These are phyloP conservation scores for Phytopythium chamaehyphon DNA, from an alignment of 352 stramenopile genomes.

Conservation along the genomic window DNA sequence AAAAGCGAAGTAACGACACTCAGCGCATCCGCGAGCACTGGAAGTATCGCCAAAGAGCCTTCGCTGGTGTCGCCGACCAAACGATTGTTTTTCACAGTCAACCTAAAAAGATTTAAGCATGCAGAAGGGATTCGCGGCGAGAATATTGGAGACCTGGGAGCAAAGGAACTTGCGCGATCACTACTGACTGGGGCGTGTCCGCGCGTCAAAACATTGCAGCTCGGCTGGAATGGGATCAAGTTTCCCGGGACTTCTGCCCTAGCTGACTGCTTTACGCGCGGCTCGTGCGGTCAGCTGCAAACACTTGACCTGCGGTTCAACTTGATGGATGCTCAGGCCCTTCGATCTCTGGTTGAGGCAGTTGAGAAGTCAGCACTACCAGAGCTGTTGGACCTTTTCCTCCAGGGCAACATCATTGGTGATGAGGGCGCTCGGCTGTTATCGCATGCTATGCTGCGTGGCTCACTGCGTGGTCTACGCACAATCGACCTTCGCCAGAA, in stretches of 20 bases:
- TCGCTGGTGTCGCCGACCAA: slow-evolving; percentile 16
- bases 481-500: slow-evolving; percentile 64
- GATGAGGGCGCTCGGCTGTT: slow-evolving; percentile 55
- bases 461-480: slow-evolving; percentile 34
- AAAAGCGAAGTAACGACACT: not conserved
- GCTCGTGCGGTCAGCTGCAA: slow-evolving; percentile 46
- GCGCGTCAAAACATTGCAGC: slow-evolving; percentile 41
- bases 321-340: slow-evolving; percentile 38
- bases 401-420: slow-evolving; percentile 56
- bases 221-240: slow-evolving; percentile 72
- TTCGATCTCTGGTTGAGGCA: slow-evolving; percentile 31
- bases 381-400: slow-evolving; percentile 42
- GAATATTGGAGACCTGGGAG: slow-evolving; percentile 46
- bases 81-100: slow-evolving; percentile 61
- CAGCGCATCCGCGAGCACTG: not conserved
- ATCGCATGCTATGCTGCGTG: slow-evolving; percentile 49
- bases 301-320: slow-evolving; percentile 67
- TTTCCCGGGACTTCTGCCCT: slow-evolving; percentile 45
- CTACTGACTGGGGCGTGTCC: slow-evolving; percentile 67
- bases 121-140: slow-evolving; percentile 56
- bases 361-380: slow-evolving; percentile 47
- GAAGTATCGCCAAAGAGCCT: not conserved
- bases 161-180: slow-evolving; percentile 50
- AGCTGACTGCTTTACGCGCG: slow-evolving; percentile 45
- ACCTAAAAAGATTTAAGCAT: slow-evolving; percentile 74